phyloP scores from a whole-genome alignment of 306 rosid species.

The Quercus agrifolia region DNA sequence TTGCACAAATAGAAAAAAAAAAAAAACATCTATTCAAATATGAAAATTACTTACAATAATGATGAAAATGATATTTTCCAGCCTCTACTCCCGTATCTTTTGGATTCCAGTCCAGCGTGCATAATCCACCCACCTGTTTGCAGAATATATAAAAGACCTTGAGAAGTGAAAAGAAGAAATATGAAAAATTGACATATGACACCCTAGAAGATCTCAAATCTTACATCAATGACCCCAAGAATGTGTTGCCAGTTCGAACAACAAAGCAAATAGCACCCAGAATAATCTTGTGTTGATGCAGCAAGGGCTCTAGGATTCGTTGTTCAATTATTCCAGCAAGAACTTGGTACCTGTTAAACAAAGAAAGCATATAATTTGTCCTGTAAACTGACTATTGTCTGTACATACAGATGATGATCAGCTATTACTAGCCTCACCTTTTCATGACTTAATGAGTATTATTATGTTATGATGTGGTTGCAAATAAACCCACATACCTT shows the following conservation, averaged over 20 bases:
- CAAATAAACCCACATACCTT: conserved; percentile 48
- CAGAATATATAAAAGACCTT: conserved; percentile 2
- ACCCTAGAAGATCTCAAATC: not conserved
- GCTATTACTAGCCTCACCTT: not conserved
- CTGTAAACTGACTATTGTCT: not conserved
- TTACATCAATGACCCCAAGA: conserved; percentile 52
- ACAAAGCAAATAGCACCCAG: conserved; percentile 43
- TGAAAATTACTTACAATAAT: not conserved
- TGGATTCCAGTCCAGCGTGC: conserved; percentile 85
- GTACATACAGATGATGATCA: not conserved
- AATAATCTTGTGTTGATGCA: conserved; percentile 41
- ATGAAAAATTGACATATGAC: not conserved
- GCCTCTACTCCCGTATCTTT: conserved; percentile 30
- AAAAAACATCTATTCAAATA: not conserved
- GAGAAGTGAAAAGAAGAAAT: not conserved
- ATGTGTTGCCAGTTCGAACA: conserved; percentile 56
- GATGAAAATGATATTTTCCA: not conserved
- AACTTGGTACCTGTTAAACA: conserved; percentile 42
- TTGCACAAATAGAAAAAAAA: not conserved
- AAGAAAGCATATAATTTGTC: not conserved
- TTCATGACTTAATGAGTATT: not conserved
- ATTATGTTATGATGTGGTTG: not conserved
- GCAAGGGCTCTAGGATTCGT: conserved; percentile 47
- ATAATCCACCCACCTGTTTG: conserved; percentile 87
- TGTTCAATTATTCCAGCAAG: conserved; percentile 51